Base-by-base conservation (phyloP, 305 asterid species). In the Fraxinus ornus region DNA sequence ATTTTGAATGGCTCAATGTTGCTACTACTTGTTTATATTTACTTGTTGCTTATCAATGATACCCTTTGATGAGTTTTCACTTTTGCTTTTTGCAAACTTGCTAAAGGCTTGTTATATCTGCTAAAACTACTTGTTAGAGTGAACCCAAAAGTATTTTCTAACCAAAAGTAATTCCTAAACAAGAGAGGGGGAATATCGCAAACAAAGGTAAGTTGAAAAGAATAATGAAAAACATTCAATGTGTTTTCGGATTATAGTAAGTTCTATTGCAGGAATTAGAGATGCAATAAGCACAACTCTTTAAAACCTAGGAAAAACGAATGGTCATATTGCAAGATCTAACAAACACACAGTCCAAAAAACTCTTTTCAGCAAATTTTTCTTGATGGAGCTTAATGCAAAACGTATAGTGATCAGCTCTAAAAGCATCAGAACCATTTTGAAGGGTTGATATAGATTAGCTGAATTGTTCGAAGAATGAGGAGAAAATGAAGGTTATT, bases 401-500 rank as follows among this genome's bases (percentile, higher is more conserved):
- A 28, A 32, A 28, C 19, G n/a, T 70, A 32, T 28, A 70, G 44
- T 6, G 41, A 30, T 70, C 28, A 30, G 44, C 39, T 15, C 41
- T 9, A 4, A 13, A 13, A 4, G 75, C 21, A 30, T 70, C 19
- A 13, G 37, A 70, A 13, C 44, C 73, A 64, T 70, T 70, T 32
- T 28, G 75, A 70, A 28, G 41, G 75, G 15, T 12, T 70, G 76
- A 70, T 32, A 70, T 32, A 0, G 76, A 28, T 24, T 5, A 28
- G 24, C 2, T 32, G 21, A 70, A 30, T 30, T 32, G 76, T 32
- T 70, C 12, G 12, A 70, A 12, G 19, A 70, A 70, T 28, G 76
- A 68, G 74, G 35, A 70, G 24, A 13, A 70, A 70, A 28, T 70
- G 32, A 37, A 82, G 84, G 84, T 90, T 83, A 92, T 90, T 90